Base-by-base conservation (phyloP, 148 eudicot species). In the Hydrangea macrophylla region DNA sequence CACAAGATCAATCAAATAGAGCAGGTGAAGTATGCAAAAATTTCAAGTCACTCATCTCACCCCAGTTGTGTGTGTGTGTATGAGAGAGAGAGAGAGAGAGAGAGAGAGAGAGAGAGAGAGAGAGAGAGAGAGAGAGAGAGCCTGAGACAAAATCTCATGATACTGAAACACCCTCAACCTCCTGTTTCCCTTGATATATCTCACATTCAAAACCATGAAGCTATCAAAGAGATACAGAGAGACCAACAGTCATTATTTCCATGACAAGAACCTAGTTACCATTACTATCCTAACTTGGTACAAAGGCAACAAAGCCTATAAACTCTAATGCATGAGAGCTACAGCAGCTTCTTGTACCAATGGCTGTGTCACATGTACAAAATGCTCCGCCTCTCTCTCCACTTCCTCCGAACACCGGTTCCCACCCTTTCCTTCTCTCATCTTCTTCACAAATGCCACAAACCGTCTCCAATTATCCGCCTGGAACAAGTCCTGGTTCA, bases 401-500 rank as follows among this genome's bases (percentile, higher is more conserved):
- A 90, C 92, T 20, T 94, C 63, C 81, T 94, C 97, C 83, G 83
- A 30, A 58, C 98, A 93, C 69, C 56, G 55, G 25, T 79, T 26
- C 17, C 45, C 65, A 2, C 75, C 86, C 56, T 83, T 88, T 24
- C 96, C 98, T 75, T 94, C 98, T 30, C 76, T 86, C 98, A 94
- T 94, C 76, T 86, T 94, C 91, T 94, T 90, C 63, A 94, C 98
- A 50, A 94, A 88, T 6, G 72, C 83, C 6, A 88, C 92, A 32
- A 94, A 94, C 35, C 78, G 76, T 36, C 98, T 82, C 98, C 98
- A 94, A 55, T 94, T 90, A 33, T 94, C 92, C 0, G 84, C 79
- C 27, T 94, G 92, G 58, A 94, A 88, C 74, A 94, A 45, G 9
- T 85, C 83, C 7, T 86, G 95, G 62, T 82, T 90, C 98, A 94